Percentiles rank a stretch among this genome's conserved stretches.
Evolutionary conservation across 2,329 filamentous ascomycete species (phyloP).

Genomic region (Apiospora malaysiana): DNA sequence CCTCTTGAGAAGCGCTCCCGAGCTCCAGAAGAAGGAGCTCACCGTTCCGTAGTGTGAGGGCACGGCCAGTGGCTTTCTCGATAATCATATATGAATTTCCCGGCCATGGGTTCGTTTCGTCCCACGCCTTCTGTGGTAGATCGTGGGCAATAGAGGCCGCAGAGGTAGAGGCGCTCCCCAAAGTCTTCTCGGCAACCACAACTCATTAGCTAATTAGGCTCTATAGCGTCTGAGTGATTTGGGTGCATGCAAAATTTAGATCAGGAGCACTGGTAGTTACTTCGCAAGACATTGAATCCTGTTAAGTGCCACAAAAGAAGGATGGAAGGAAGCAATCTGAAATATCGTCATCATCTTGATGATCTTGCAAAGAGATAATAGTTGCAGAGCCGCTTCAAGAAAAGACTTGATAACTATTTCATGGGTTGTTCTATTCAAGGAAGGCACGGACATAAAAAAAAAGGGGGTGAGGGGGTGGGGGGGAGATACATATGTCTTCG

Average conservation of each 20-base stretch:
- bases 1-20: not conserved
- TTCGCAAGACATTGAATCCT: not conserved
- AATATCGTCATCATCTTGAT: not conserved
- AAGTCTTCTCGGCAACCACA: not conserved
- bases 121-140: not conserved
- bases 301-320: not conserved
- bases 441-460: not conserved
- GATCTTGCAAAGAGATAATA: constrained; percentile 8
- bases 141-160: constrained; percentile 5
- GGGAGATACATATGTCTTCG: not conserved
- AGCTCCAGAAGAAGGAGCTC: not conserved
- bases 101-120: constrained; percentile 14
- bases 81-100: constrained; percentile 8
- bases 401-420: not conserved
- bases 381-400: not conserved
- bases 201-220: constrained; percentile 8
- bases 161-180: not conserved
- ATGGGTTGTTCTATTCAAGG: not conserved
- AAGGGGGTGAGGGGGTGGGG: too few relatives aligned
- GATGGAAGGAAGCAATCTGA: not conserved
- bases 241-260: constrained; percentile 10
- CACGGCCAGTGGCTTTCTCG: constrained; percentile 5
- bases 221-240: constrained; percentile 5
- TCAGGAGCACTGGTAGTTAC: not conserved
- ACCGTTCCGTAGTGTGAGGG: constrained; percentile 13